Percentiles rank a stretch among this genome's conserved stretches.
These are phyloP conservation scores for Abrus precatorius DNA, from an alignment of 306 rosid species.

Conservation along the genomic window DNA sequence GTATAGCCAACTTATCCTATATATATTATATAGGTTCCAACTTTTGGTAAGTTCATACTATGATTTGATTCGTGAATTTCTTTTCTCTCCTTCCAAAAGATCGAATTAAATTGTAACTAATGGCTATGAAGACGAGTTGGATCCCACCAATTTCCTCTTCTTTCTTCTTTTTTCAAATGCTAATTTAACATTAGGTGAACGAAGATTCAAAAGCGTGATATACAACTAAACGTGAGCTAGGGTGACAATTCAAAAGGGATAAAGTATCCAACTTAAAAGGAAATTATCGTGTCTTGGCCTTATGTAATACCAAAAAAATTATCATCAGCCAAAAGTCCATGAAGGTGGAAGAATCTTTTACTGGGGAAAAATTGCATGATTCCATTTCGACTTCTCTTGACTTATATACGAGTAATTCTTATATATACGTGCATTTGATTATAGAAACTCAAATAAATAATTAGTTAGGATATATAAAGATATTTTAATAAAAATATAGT, in stretches of 20 bases:
- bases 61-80: not conserved
- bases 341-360: conserved; percentile 21
- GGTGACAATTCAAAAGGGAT: conserved; percentile 53
- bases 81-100: conserved; percentile 3
- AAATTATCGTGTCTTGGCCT: conserved; percentile 38
- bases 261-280: conserved; percentile 43
- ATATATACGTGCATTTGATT: not conserved
- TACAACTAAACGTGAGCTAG: conserved; percentile 40
- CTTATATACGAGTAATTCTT: not conserved
- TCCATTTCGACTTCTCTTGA: not conserved
- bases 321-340: conserved; percentile 30
- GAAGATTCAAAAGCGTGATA: conserved; percentile 38
- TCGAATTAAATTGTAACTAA: conserved; percentile 6
- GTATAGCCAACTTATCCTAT: not conserved
- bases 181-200: not conserved
- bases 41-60: conserved; percentile 37
- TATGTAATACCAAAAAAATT: conserved; percentile 48
- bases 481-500: not conserved
- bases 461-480: not conserved
- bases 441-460: not conserved
- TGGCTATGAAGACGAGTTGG: conserved; percentile 40
- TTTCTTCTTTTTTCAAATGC: conserved; percentile 24
- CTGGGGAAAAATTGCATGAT: conserved; percentile 2
- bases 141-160: conserved; percentile 37
- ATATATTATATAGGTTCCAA: not conserved